phyloP scores from a whole-genome alignment of 208 protist species.

The Phytomonas francai region DNA sequence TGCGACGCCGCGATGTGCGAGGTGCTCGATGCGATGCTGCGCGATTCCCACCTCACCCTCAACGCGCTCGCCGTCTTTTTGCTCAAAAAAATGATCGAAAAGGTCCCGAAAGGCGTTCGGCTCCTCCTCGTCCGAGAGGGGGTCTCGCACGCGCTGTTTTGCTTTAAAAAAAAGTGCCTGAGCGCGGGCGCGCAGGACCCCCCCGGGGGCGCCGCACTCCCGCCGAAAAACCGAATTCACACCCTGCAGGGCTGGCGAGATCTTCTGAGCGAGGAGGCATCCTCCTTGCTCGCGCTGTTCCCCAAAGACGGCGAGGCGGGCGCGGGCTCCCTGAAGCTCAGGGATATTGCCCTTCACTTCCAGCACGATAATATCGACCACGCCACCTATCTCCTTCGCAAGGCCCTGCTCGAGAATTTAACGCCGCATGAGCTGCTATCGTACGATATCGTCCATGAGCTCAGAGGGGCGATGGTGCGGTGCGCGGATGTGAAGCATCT shows the following conservation, averaged over 20 bases:
- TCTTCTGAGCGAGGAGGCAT: slow-evolving; percentile 31
- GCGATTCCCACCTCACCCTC: slow-evolving; percentile 29
- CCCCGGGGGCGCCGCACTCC: too few species aligned
- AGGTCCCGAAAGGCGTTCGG: slow-evolving; percentile 47
- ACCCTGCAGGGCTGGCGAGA: slow-evolving; percentile 25
- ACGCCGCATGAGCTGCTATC: slow-evolving; percentile 65
- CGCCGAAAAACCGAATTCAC: too few species aligned
- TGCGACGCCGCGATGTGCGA: slow-evolving; percentile 34
- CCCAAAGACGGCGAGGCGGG: background rate
- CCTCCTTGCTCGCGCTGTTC: slow-evolving; percentile 27
- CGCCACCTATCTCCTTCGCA: slow-evolving; percentile 29
- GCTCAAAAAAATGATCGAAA: slow-evolving; percentile 51
- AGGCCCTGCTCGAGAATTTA: slow-evolving; percentile 31
- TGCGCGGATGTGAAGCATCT: too few species aligned
- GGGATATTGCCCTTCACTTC: slow-evolving; percentile 30
- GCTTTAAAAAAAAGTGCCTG: too few species aligned
- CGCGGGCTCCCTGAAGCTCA: slow-evolving; percentile 16
- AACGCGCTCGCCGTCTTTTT: slow-evolving; percentile 54
- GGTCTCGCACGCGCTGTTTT: slow-evolving; percentile 16
- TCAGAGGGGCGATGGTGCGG: slow-evolving; percentile 15
- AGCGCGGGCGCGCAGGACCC: too few species aligned
- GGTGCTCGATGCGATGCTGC: slow-evolving; percentile 45
- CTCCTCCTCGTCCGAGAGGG: slow-evolving; percentile 81
- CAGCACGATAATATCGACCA: slow-evolving; percentile 26
- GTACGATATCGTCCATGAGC: slow-evolving; percentile 29